Base-by-base conservation (phyloP, 73 alveolate species). In the Durusdinium trenchii region DNA sequence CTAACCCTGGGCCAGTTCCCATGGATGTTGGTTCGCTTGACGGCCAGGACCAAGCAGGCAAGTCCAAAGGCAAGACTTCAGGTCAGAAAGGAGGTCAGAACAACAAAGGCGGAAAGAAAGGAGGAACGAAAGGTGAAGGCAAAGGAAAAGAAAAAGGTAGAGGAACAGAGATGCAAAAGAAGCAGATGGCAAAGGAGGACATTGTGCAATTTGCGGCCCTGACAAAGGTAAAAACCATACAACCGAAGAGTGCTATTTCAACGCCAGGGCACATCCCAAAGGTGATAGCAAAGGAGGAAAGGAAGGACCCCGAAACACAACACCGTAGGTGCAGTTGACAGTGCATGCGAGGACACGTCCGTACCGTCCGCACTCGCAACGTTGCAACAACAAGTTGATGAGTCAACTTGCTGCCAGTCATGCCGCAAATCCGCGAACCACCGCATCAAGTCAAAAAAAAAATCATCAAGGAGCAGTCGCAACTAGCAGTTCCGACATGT, bases 1-100 rank as follows among this genome's bases (percentile, higher is more conserved):
- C 90, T 18, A 40, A 38, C 90, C 45, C 90, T 79, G 61, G 90
- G 90, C 90, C 90, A 40, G 90, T 47, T 18, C 90, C 90, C 62
- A 79, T 79, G 90, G 90, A 79, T 32, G 54, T 79, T 42, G 90
- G 90, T 40, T 61, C 90, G 64, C 26, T 79, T 6, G 90, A 79
- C 12, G 90, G 32, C 35, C 23, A 61, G n/a, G 90, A 79, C 5
- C 10, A 38, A 43, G 45, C 38, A 7, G 62, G 62, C 35, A 40
- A 79, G 45, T 61, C 64, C 18, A 79, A 79, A 79, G 90, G 62
- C 5, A 47, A 36, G 14, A 75, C 48, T 7, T 38, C 61, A 4
- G 61, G 40, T 45, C 12, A 43, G 89, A 50, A 50, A 12, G 89
- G 61, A 38, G 26, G 7, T 38, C 36, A 16, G 32, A 42, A 42